Evolutionary conservation across 805 yeast species (phyloP), one percentile per base, ranked within the genome.

Genomic region (Priceomyces castillae): DNA sequence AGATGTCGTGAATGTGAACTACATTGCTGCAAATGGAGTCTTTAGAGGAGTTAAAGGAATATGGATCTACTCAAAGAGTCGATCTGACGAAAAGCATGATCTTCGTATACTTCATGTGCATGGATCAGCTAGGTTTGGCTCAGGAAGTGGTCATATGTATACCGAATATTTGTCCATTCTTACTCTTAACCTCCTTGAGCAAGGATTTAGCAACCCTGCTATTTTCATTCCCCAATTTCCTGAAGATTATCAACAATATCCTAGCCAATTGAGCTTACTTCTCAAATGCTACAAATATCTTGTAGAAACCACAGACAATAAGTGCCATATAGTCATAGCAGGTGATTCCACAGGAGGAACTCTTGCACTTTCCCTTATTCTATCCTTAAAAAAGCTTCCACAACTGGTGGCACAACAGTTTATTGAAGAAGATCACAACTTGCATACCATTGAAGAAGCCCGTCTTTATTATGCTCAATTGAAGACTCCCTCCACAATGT

Each of bases 291-390:
- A 76, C 69, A 49, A 51, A 14, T 55, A 59, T 37, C 45, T 69
- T 5, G 11, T 30, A 12, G 10, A 3, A 45, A 49, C 11, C 30
- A n/a, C 35, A 31, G 34, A 33, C 18, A 28, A 33, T 23, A 30
- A 44, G 22, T 31, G 40, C 17, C 40, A 31, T 17, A 15, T 23
- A 9, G 23, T 17, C 15, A 3, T 37, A 25, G 31, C 42, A 4
- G 82, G 81, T 0, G 80, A 77, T 41, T 74, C 80, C 0, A 55
- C 67, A 3, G 82, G 82, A 1, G 80, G 75, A 0, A 71, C 69
- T n/a, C 46, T 73, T 30, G 58, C 62, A 2, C 46, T 74, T 37
- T 52, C 70, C 10, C 50, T 71, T 40, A 42, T 74, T 39, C 57
- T 71, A 34, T 10, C 37, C 7, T 34, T 34, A 16, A 34, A 17